Evolutionary conservation across 371 early-diverging fungal genomes (phyloP).

Genomic region (Apophysomyces trapeziformis): DNA sequence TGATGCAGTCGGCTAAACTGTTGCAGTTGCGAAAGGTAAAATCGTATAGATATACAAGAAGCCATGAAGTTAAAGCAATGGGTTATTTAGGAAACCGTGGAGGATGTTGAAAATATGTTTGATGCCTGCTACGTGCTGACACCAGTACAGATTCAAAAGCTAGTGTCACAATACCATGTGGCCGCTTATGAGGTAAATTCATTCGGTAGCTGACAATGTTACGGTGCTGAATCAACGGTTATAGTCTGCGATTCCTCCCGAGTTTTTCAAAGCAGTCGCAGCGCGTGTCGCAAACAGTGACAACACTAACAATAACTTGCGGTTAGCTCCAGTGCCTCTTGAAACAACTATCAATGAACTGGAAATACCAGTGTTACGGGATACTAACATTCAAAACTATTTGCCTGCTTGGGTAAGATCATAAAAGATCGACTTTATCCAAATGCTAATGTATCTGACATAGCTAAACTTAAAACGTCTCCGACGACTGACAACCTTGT

Average conservation of each 20-base stretch:
- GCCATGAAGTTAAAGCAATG: neutral
- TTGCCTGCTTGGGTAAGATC: constrained; percentile 58
- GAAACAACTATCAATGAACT: constrained; percentile 70
- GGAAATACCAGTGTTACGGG: constrained; percentile 63
- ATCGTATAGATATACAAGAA: neutral
- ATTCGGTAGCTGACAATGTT: neutral
- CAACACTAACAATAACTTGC: constrained; percentile 52
- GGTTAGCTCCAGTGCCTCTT: constrained; percentile 82
- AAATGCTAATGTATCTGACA: neutral
- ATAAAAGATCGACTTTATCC: neutral
- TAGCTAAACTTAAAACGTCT: constrained; percentile 45
- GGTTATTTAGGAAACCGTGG: constrained; percentile 64
- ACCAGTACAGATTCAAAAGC: constrained; percentile 90
- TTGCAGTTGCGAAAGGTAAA: constrained; percentile 83
- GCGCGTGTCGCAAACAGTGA: constrained; percentile 77
- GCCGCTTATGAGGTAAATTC: constrained; percentile 70
- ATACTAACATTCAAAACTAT: constrained; percentile 58
- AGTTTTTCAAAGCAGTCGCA: constrained; percentile 86
- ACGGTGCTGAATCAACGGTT: neutral
- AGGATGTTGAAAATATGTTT: constrained; percentile 91
- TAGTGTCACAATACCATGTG: constrained; percentile 76
- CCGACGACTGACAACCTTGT: constrained; percentile 29
- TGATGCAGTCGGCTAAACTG: constrained; percentile 92
- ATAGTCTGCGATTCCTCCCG: constrained; percentile 78
- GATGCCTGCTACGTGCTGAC: constrained; percentile 92